Percentiles rank a stretch among this genome's conserved stretches.
phyloP scores from a whole-genome alignment of 1,284 basidiomycete genomes.

The Inonotus obliquus region DNA sequence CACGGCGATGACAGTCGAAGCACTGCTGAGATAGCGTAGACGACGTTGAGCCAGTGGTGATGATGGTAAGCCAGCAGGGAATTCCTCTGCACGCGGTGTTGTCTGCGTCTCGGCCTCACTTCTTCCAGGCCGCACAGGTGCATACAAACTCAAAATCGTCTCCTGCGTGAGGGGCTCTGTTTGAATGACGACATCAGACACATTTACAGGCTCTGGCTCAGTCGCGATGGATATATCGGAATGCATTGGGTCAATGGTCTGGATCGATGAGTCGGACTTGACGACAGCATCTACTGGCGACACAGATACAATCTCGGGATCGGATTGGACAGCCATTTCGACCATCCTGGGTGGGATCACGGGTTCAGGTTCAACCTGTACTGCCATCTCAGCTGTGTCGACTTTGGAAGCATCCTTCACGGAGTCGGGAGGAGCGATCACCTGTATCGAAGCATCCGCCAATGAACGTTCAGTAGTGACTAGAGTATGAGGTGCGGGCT shows the following conservation, averaged over 20 bases:
- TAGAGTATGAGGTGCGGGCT: slow-evolving; percentile 25
- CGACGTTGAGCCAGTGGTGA: slow-evolving; percentile 23
- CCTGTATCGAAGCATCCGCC: slow-evolving; percentile 29
- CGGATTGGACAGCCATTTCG: slow-evolving; percentile 18
- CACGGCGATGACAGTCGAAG: slow-evolving; percentile 42
- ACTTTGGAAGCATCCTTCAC: slow-evolving; percentile 27
- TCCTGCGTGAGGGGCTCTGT: slow-evolving; percentile 2
- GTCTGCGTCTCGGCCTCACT: slow-evolving; percentile 22
- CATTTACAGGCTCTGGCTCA: not conserved
- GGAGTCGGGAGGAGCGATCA: slow-evolving; percentile 25
- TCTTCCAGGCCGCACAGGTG: slow-evolving; percentile 17
- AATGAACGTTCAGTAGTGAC: slow-evolving; percentile 35
- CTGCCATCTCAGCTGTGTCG: slow-evolving; percentile 33
- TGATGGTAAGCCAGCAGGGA: slow-evolving; percentile 33
- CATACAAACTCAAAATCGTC: not conserved
- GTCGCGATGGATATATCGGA: not conserved
- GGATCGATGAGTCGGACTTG: slow-evolving; percentile 3
- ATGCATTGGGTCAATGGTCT: slow-evolving; percentile 34
- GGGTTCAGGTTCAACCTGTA: slow-evolving; percentile 44
- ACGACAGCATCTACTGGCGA: slow-evolving; percentile 8
- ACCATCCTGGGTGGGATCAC: slow-evolving; percentile 24
- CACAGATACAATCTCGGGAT: slow-evolving; percentile 23
- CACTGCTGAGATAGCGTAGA: slow-evolving; percentile 39
- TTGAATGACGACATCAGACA: not conserved
- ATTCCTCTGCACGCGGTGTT: slow-evolving; percentile 2